phyloP scores from a whole-genome alignment of 2,329 filamentous ascomycete genomes.

The Ophiostoma novo-ulmi region DNA sequence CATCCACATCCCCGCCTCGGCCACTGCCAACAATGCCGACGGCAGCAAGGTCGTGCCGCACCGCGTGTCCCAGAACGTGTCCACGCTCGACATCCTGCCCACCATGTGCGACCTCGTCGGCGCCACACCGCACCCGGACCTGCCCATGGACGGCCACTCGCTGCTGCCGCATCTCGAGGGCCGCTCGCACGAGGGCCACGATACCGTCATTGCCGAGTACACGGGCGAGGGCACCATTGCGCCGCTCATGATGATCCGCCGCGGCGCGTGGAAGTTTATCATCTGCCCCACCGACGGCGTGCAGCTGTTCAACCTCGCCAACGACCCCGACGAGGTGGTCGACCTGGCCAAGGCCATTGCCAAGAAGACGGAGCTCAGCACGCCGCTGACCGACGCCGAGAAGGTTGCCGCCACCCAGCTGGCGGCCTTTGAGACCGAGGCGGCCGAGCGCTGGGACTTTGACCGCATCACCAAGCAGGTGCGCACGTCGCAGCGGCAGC shows the following conservation, averaged over 20 bases:
- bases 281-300: constrained; percentile 78
- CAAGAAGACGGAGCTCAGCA: constrained; percentile 34
- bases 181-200: constrained; percentile 37
- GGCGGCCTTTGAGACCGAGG: constrained; percentile 67
- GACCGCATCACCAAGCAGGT: constrained; percentile 69
- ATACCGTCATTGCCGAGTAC: constrained; percentile 92
- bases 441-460: constrained; percentile 73
- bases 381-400: constrained; percentile 39
- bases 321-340: constrained; percentile 70
- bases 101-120: constrained; percentile 81
- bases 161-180: constrained; percentile 72
- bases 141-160: constrained; percentile 83
- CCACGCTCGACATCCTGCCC: constrained; percentile 82
- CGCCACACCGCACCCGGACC: constrained; percentile 58
- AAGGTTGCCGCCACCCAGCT: constrained; percentile 48
- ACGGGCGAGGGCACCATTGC: constrained; percentile 87
- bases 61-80: constrained; percentile 77
- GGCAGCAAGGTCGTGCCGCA: constrained; percentile 54
- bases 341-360: constrained; percentile 57
- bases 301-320: constrained; percentile 73
- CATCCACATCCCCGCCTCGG: constrained; percentile 65
- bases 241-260: constrained; percentile 89
- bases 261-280: constrained; percentile 85
- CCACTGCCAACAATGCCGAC: constrained; percentile 14
- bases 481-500: constrained; percentile 69